Evolutionary conservation across 2,329 filamentous ascomycete species (phyloP), one percentile per base, ranked within the genome.

Genomic region (Proliferodiscus dingleyae): DNA sequence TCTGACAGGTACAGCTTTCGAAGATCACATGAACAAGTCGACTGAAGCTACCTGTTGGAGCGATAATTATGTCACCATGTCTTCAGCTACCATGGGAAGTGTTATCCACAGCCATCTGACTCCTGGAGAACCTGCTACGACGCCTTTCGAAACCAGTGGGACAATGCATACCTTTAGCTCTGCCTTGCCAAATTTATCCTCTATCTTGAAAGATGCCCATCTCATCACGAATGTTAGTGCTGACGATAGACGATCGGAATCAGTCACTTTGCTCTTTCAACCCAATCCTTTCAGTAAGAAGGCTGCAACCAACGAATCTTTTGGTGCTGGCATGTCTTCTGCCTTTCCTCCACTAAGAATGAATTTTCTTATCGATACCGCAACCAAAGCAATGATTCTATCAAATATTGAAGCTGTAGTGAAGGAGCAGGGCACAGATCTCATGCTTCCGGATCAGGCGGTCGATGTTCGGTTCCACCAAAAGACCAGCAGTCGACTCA

Each of bases 381-480:
- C 38, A 9, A 46, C 40, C 1, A 49, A 50, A 23, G 33, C 49
- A 19, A 21, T 57, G 9, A 42, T 41, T 9, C 37, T 62, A 4
- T 34, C 47, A 28, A 28, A 44, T 11, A 41, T 63, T 5, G 32
- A 44, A 19, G 63, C 62, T 21, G 37, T 62, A 3, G 34, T 57
- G 4, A 44, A 55, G 13, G 46, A 54, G 5, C 36, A 39, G 9
- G 52, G 41, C 7, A 51, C 51, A 3, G 60, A 63, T 47, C 46
- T 64, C 3, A 61, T 64, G 60, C 46, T 64, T 9, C 63, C 63
- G 9, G 52, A 61, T 22, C 54, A 53, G 28, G 41, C 46, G 6
- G 51, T 57, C n/a, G 63, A 65, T 50, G 38, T 64, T 15, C 52
- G 58, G 11, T 63, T 65, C 38, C 51, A 57, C 21, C 59, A 60